phyloP scores from a whole-genome alignment of 2,329 filamentous ascomycete genomes.

The Chaetomium sp. region DNA sequence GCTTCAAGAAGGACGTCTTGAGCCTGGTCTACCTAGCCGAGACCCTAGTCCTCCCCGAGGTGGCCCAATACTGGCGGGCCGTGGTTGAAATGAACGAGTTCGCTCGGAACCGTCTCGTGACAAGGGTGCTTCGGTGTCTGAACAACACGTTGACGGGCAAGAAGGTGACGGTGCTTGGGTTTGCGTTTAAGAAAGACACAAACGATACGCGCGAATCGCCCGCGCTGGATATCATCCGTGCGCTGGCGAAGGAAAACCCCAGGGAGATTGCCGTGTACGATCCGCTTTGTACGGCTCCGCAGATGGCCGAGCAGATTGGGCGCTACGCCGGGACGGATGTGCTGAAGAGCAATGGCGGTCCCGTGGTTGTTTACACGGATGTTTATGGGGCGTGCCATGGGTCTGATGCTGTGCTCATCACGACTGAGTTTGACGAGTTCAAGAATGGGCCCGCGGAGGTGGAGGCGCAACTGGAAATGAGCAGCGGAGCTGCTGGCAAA shows the following conservation, averaged over 20 bases:
- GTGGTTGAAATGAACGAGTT: constrained; percentile 7
- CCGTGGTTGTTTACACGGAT: neutral
- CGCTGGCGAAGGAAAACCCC: neutral
- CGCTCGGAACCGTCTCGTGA: neutral
- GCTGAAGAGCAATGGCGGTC: neutral
- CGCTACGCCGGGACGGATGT: neutral
- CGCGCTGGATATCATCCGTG: neutral
- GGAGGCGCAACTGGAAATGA: neutral
- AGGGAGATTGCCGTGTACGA: constrained; percentile 1
- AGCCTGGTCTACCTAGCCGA: constrained; percentile 5
- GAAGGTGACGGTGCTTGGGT: constrained; percentile 4
- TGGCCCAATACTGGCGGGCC: constrained; percentile 1
- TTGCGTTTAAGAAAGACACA: constrained; percentile 5
- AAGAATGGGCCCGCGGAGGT: neutral
- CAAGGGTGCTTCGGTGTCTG: neutral
- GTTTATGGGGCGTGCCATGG: constrained; percentile 3
- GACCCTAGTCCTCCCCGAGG: constrained; percentile 4
- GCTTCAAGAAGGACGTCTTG: constrained; percentile 8
- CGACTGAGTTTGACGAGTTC: constrained; percentile 8
- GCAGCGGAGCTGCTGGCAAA: no score
- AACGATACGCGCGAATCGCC: constrained; percentile 6
- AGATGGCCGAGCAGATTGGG: neutral
- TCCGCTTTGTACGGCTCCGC: neutral
- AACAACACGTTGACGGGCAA: constrained; percentile 5
- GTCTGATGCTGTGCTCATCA: constrained; percentile 5